Conservation (phyloP, 768 basidiomycete genomes). For the Boletus rubropictus region DNA sequence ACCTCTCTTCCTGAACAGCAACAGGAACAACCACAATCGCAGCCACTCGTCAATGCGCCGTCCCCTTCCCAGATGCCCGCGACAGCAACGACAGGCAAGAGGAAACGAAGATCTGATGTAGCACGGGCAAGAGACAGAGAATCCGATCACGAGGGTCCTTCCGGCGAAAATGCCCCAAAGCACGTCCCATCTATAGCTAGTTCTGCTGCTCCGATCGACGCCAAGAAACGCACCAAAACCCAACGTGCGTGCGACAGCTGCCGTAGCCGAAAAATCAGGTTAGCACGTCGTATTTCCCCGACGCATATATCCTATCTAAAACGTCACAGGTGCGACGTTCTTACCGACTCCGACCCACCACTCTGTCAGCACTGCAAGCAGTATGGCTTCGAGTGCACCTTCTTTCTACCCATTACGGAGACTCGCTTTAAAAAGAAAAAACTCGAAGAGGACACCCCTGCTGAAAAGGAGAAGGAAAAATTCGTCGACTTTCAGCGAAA, state of each 20-base stretch:
- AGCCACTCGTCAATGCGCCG: conserved; percentile 29
- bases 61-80: conserved; percentile 32
- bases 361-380: conserved; percentile 94
- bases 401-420: conserved; percentile 97
- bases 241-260: conserved; percentile 91
- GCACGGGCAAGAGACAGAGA: conserved; percentile 42
- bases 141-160: conserved; percentile 59
- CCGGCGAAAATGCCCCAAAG: conserved; percentile 40
- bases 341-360: conserved; percentile 70
- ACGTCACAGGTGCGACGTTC: conserved; percentile 65
- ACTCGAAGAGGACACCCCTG: conserved; percentile 59
- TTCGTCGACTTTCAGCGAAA: conserved; percentile 25
- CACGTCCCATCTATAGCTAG: conserved; percentile 27
- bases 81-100: conserved; percentile 39
- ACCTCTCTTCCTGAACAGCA: conserved; percentile 32
- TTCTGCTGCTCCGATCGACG: conserved; percentile 40
- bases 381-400: conserved; percentile 90
- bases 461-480: conserved; percentile 34
- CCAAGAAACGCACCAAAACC: conserved; percentile 88
- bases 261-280: conserved; percentile 84
- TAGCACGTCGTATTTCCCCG: conserved; percentile 14
- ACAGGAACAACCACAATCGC: conserved; percentile 23
- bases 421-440: conserved; percentile 98
- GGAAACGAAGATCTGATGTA: conserved; percentile 53
- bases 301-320: conserved; percentile 12